Evolutionary conservation across 345 rosid genomes (phyloP), one percentile per base, ranked within the genome.

Genomic region (Isatis tinctoria): DNA sequence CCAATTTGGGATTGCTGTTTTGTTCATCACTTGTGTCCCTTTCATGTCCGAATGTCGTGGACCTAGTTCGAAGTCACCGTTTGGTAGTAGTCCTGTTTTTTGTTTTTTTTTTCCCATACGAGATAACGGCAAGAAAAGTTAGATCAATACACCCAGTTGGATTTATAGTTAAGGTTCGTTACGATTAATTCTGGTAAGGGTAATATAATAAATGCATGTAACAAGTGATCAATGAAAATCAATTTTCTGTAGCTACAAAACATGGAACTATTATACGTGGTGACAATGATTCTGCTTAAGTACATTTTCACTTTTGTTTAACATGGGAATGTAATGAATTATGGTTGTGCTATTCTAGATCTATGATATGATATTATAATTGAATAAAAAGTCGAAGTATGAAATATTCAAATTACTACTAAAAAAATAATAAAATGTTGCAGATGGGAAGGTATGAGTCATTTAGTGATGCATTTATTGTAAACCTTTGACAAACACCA

Each of bases 21-120:
- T 81, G 45, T 78, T 82, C 0, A 74, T 60, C 30, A 92, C 93
- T 20, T 75, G 83, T 4, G 91, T 88, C 45, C 98, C 97, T 35
- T 84, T 92, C 86, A 92, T 74, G 70, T 83, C 80, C 10, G 78
- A 56, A 10, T 82, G 80, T 37, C 62, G 78, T 16, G 97, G 98
- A 1, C 85, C 90, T 0, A 27, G 64, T 79, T 90, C 98, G 52
- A 92, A 92, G 81, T 86, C 78, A 6, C 97, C 98, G 62, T 92
- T 92, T 1, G 88, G 94, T 47, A 92, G 11, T n/a, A 92, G 32
- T 0, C 98, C 97, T 90, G 83, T 65, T 20, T 62, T 66, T 56
- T 4, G 28, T 72, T 72, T 10, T 22, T 5, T 9, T 10, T 35
- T 8, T 2, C 1, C 24, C n/a, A 5, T 30, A 11, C n/a, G 66